A percentile compares a stretch with the other conserved stretches of the same genome.
Conservation (phyloP, 2,329 filamentous ascomycete genomes). For the Thielaviopsis cerberus region DNA sequence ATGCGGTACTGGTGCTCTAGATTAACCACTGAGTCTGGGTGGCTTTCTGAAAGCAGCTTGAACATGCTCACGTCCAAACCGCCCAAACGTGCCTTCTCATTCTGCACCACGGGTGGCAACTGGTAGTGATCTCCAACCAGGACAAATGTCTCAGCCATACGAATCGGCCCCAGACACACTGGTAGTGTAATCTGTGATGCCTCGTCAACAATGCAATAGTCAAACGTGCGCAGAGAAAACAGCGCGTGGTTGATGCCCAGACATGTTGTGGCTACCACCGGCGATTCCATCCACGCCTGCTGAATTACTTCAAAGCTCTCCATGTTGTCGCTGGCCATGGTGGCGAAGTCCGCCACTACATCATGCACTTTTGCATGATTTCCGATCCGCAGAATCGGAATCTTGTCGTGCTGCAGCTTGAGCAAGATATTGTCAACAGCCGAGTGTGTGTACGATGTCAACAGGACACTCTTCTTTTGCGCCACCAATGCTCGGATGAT, state of each 20-base stretch:
- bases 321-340: slow-evolving; percentile 55
- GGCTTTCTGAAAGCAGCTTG: slow-evolving; percentile 75
- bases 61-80: slow-evolving; percentile 87
- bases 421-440: slow-evolving; percentile 95
- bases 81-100: slow-evolving; percentile 67
- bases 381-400: slow-evolving; percentile 69
- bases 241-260: slow-evolving; percentile 77
- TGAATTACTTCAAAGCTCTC: slow-evolving; percentile 67
- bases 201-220: slow-evolving; percentile 97
- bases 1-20: slow-evolving; percentile 95
- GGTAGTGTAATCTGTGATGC: slow-evolving; percentile 93
- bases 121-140: slow-evolving; percentile 95
- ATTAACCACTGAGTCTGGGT: slow-evolving; percentile 74
- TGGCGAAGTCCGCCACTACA: slow-evolving; percentile 70
- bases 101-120: slow-evolving; percentile 81
- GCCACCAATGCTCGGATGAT: slow-evolving; percentile 81
- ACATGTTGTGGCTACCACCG: slow-evolving; percentile 87
- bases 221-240: slow-evolving; percentile 76
- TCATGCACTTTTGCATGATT: slow-evolving; percentile 70
- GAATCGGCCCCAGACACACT: slow-evolving; percentile 81
- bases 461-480: slow-evolving; percentile 76
- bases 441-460: slow-evolving; percentile 93
- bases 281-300: slow-evolving; percentile 64
- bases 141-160: slow-evolving; percentile 82
- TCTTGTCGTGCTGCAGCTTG: slow-evolving; percentile 65